Conservation (phyloP, 345 rosid species). For the Stellera chamaejasme region DNA sequence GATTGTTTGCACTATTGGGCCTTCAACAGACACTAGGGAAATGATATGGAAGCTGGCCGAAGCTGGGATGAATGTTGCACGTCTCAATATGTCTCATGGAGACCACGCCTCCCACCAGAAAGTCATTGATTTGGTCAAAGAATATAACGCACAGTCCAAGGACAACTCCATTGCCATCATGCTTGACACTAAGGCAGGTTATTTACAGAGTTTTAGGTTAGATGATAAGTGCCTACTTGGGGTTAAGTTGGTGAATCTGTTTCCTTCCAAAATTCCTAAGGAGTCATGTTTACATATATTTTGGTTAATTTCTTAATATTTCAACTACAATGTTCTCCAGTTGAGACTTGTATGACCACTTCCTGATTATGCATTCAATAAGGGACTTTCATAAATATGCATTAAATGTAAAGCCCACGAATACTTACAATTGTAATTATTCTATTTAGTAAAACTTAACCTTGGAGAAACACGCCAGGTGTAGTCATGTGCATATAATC, state of each 20-base stretch:
- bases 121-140: conserved; percentile 97
- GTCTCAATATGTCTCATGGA: conserved; percentile 98
- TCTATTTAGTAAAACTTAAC: too few relatives aligned
- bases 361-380: too few relatives aligned
- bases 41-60: conserved; percentile 99
- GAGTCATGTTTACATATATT: too few relatives aligned
- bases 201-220: not conserved
- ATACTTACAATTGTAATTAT: too few relatives aligned
- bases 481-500: too few relatives aligned
- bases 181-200: conserved; percentile 92
- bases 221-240: not conserved
- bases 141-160: conserved; percentile 82
- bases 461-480: too few relatives aligned
- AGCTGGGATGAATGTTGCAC: conserved; percentile 97
- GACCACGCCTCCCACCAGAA: conserved; percentile 97
- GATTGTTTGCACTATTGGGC: conserved; percentile 97
- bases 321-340: too few relatives aligned
- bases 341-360: too few relatives aligned
- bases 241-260: not conserved
- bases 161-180: conserved; percentile 91
- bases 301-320: too few relatives aligned
- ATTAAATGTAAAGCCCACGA: too few relatives aligned
- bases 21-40: conserved; percentile 83
- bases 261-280: too few relatives aligned
- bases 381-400: too few relatives aligned